These are phyloP conservation scores for Phytopythium helicoides DNA, from an alignment of 352 stramenopile genomes.

Conservation along the genomic window DNA sequence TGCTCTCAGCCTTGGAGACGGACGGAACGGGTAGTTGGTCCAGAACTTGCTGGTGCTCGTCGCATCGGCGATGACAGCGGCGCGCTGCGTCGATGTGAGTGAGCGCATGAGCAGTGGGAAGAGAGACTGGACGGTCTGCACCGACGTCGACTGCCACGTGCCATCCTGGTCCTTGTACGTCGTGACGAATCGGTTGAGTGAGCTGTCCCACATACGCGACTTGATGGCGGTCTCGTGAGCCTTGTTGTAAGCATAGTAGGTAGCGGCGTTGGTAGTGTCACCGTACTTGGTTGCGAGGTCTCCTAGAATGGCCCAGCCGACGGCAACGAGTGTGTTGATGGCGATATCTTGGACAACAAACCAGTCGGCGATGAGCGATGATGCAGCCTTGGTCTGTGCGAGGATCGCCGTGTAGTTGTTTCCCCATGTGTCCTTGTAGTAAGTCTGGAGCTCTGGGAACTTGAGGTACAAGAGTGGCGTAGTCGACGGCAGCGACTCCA, in stretches of 20 bases:
- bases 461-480: constrained; percentile 17
- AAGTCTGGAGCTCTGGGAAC: constrained; percentile 17
- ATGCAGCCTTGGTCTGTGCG: constrained; percentile 11
- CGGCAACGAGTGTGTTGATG: constrained; percentile 19
- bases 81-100: constrained; percentile 10
- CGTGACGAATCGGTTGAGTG: constrained; percentile 15
- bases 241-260: constrained; percentile 17
- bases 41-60: constrained; percentile 14
- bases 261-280: constrained; percentile 8
- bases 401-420: constrained; percentile 22
- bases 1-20: constrained; percentile 15
- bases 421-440: constrained; percentile 14
- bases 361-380: constrained; percentile 17
- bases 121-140: constrained; percentile 15
- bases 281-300: constrained; percentile 14
- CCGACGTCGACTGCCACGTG: constrained; percentile 19
- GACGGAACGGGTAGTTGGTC: constrained; percentile 21
- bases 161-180: constrained; percentile 21
- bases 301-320: constrained; percentile 14
- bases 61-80: constrained; percentile 14
- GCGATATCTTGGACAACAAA: constrained; percentile 22
- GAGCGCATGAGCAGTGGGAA: constrained; percentile 17
- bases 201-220: constrained; percentile 14
- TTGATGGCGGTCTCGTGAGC: constrained; percentile 14
- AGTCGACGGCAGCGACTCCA: constrained; percentile 8